A percentile compares a stretch with the other conserved stretches of the same genome.
phyloP scores from a whole-genome alignment of 495 filamentous ascomycete species.

The Oleoguttula mirabilis region DNA sequence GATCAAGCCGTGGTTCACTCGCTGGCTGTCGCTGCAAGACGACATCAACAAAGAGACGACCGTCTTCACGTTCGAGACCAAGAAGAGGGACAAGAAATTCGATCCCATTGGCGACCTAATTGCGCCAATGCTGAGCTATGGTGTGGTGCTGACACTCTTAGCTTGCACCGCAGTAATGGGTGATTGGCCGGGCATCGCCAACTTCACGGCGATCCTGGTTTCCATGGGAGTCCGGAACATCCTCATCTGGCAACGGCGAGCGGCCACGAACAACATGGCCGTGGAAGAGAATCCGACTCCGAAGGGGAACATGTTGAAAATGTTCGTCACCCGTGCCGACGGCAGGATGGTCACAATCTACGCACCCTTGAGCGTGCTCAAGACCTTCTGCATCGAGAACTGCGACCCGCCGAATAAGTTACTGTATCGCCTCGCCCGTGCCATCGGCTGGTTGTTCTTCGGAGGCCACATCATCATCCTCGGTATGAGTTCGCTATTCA shows the following conservation, averaged over 20 bases:
- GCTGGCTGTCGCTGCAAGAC: conserved; percentile 7
- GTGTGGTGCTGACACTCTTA: background rate
- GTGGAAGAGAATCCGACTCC: no score
- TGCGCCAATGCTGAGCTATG: background rate
- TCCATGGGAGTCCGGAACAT: background rate
- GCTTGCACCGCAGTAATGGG: background rate
- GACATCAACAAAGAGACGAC: background rate
- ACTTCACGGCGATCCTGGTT: background rate
- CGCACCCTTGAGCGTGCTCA: background rate
- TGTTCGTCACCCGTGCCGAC: background rate
- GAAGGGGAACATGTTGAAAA: no score
- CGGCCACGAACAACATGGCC: no score
- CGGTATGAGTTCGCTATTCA: background rate
- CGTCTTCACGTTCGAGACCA: background rate
- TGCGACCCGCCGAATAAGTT: background rate
- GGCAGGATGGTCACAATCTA: background rate
- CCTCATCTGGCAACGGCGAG: no score
- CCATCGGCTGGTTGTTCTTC: background rate
- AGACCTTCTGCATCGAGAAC: background rate
- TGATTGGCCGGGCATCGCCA: background rate
- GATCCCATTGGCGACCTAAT: background rate
- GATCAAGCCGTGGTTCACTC: conserved; percentile 8
- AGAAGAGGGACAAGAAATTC: background rate
- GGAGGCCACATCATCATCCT: background rate
- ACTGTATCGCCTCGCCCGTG: background rate